Evolutionary conservation across 305 asterid species (phyloP), one percentile per base, ranked within the genome.

Genomic region (Caryopteris hybrid): DNA sequence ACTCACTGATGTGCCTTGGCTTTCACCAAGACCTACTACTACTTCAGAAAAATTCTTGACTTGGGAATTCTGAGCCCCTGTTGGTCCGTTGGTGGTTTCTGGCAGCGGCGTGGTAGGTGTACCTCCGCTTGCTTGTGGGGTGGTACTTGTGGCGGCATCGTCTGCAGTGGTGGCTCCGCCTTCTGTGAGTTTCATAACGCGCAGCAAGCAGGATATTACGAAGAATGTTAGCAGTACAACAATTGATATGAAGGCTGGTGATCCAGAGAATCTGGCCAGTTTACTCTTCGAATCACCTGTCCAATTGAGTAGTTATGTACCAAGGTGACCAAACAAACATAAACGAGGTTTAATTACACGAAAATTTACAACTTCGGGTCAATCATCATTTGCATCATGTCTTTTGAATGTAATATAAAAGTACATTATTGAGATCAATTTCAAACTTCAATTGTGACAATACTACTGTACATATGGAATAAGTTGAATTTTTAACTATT

Each of bases 231-330:
- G 38, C 22, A 67, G 55, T 17, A 76, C 36, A 6, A 33, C 58
- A 67, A 41, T 43, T 8, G 52, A 5, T 1, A 76, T 61, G 66
- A 72, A 61, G 68, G 54, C 50, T 4, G 75, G 27, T 33, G 78
- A 78, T 56, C 56, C 52, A 5, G 72, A 1, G 8, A 79, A 4
- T 64, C 68, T 75, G n/a, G 71, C 38, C 80, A 73, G 23, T 71
- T 45, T 79, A 23, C 71, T 68, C 46, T 20, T 59, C 0, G 64
- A 29, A 12, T 62, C 71, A 63, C 55, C 80, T 75, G 78, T 47
- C 64, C 21, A 21, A 31, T 66, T 38, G 1, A 29, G 29, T 45
- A 29, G n/a, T n/a, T n/a, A n/a, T n/a, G n/a, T n/a, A n/a, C n/a
- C n/a, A n/a, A n/a, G n/a, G n/a, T n/a, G n/a, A n/a, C n/a, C n/a